Conservation (phyloP, 257 asterid species). For the Anisodus acutangulus region DNA sequence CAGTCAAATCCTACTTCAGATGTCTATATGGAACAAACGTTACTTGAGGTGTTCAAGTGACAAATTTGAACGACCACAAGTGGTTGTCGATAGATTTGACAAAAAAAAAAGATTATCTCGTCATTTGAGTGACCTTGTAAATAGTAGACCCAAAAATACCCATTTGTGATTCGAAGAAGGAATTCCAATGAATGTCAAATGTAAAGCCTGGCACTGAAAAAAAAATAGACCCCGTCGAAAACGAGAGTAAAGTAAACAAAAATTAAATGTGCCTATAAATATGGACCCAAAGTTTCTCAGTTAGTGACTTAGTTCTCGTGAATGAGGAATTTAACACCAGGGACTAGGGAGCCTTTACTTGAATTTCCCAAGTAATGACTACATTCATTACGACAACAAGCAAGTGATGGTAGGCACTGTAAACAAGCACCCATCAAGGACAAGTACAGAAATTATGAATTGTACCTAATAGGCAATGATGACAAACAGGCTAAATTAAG, state of each 20-base stretch:
- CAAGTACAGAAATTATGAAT: too few relatives aligned
- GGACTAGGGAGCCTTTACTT: neutral
- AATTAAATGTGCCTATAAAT: neutral
- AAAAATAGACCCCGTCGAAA: neutral
- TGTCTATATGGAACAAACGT: too few relatives aligned
- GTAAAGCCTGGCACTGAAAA: neutral
- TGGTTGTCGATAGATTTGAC: too few relatives aligned
- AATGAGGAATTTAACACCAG: neutral
- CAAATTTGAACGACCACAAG: too few relatives aligned
- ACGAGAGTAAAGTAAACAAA: neutral
- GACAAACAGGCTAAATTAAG: constrained; percentile 12
- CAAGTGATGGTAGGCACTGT: neutral
- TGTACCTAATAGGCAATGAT: neutral
- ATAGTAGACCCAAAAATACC: neutral
- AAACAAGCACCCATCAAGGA: neutral
- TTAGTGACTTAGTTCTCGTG: constrained; percentile 22
- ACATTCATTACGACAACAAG: neutral
- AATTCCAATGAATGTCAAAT: too few relatives aligned
- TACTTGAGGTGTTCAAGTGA: too few relatives aligned
- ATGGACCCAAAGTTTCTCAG: constrained; percentile 6
- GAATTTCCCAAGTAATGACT: neutral
- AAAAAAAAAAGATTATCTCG: too few relatives aligned
- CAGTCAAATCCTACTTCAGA: too few relatives aligned
- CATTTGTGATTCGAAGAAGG: neutral
- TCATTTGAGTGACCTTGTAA: neutral